Percentiles rank a stretch among this genome's conserved stretches.
Evolutionary conservation across 169 alveolate species (phyloP).

Genomic region (Cryptosporidium parvum): DNA sequence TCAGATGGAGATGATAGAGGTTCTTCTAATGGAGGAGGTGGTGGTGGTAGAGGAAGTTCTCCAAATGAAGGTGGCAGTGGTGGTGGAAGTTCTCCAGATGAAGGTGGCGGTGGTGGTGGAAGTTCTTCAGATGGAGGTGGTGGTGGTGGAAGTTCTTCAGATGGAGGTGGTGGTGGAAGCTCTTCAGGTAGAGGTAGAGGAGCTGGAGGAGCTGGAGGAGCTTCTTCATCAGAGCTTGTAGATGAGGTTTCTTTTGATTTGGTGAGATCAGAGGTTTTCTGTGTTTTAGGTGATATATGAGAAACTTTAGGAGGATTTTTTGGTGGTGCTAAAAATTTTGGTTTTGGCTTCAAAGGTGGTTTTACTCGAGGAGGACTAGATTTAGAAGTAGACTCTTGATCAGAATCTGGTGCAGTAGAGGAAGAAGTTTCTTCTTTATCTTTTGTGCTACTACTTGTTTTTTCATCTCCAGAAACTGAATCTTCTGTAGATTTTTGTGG

Average conservation of each 20-base stretch:
- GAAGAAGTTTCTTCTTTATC: too few species aligned
- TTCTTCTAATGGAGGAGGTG: conserved; percentile 35
- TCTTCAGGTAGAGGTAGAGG: too few species aligned
- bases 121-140: not conserved
- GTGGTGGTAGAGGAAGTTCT: not conserved
- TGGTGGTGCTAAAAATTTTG: too few species aligned
- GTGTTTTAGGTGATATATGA: too few species aligned
- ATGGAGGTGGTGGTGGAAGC: conserved; percentile 3
- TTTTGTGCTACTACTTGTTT: not conserved
- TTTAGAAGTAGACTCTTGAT: not conserved
- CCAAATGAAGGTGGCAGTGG: conserved; percentile 14
- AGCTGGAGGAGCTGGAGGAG: too few species aligned
- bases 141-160: not conserved
- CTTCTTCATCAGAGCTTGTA: too few species aligned
- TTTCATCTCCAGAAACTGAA: too few species aligned
- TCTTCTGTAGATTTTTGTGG: not conserved
- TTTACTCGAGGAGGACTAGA: not conserved
- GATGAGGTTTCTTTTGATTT: too few species aligned
- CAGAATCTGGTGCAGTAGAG: too few species aligned
- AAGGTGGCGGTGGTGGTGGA: not conserved
- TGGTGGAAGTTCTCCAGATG: not conserved
- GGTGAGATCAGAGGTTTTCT: too few species aligned
- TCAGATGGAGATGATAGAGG: conserved; percentile 56
- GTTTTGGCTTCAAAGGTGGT: not conserved
- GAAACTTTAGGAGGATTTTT: too few species aligned